phyloP scores from a whole-genome alignment of 2,329 filamentous ascomycete genomes.

The Coniochaeta sp. region DNA sequence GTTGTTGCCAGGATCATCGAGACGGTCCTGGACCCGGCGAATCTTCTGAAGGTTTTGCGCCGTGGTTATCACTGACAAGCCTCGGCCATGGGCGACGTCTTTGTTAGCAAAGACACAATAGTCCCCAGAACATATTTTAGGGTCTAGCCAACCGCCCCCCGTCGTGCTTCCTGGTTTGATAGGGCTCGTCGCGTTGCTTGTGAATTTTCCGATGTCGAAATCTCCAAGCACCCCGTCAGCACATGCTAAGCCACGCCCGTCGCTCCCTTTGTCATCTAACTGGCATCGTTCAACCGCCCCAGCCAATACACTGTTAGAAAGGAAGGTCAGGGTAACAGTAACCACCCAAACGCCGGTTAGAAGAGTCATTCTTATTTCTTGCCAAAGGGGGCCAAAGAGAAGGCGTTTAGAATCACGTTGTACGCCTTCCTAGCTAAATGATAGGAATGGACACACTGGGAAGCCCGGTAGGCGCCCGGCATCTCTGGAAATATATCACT shows the following conservation, averaged over 20 bases:
- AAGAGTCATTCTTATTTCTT: not conserved
- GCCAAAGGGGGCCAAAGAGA: too few species aligned
- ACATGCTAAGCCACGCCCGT: not conserved
- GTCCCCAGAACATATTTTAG: conserved; percentile 14
- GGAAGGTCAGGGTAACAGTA: not conserved
- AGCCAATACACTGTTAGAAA: not conserved
- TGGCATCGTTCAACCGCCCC: not conserved
- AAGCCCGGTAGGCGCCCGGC: not conserved
- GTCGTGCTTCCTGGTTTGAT: not conserved
- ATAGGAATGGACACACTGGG: too few species aligned
- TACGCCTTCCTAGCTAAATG: not conserved
- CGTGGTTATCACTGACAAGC: conserved; percentile 13
- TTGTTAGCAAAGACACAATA: conserved; percentile 20
- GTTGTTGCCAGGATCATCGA: conserved; percentile 11
- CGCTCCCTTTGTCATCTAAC: not conserved
- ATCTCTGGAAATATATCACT: not conserved
- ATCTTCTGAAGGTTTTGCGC: conserved; percentile 15
- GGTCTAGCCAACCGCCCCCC: conserved; percentile 14
- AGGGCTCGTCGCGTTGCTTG: not conserved
- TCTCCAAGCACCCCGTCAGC: not conserved
- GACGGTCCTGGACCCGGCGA: conserved; percentile 10
- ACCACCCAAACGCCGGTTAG: not conserved
- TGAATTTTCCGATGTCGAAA: not conserved
- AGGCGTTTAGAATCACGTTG: not conserved
- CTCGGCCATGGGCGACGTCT: conserved; percentile 12